phyloP scores from a whole-genome alignment of 768 basidiomycete species.

The Lentinula edodes region DNA sequence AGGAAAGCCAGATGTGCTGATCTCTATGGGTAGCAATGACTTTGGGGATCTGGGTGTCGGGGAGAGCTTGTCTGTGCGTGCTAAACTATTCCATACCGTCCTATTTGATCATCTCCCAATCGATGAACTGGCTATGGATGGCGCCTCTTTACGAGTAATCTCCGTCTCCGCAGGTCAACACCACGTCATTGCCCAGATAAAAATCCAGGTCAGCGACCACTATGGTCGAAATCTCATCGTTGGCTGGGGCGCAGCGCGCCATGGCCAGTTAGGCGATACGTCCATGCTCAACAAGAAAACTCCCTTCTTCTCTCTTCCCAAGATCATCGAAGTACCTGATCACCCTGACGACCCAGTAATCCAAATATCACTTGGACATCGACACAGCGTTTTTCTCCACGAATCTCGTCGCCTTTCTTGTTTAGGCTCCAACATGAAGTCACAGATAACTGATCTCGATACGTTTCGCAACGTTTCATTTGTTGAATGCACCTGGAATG shows the following conservation, averaged over 20 bases:
- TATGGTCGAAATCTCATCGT: constrained; percentile 26
- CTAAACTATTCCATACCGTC: constrained; percentile 32
- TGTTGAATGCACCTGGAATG: constrained; percentile 75
- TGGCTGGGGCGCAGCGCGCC: constrained; percentile 84
- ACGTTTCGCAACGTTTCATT: constrained; percentile 18
- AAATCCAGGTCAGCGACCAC: constrained; percentile 15
- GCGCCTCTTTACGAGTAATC: constrained; percentile 26
- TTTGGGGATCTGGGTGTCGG: constrained; percentile 76
- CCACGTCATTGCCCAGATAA: constrained; percentile 55
- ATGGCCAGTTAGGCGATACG: constrained; percentile 71
- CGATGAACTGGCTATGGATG: constrained; percentile 18
- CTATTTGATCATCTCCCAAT: constrained; percentile 33
- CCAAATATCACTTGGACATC: constrained; percentile 34
- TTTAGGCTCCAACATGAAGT: constrained; percentile 70
- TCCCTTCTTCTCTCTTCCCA: constrained; percentile 24
- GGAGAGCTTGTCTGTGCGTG: constrained; percentile 9
- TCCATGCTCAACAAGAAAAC: constrained; percentile 15
- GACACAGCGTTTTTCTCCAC: constrained; percentile 49
- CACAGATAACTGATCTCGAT: constrained; percentile 46
- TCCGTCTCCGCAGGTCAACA: constrained; percentile 62
- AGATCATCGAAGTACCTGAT: constrained; percentile 21
- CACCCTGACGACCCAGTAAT: constrained; percentile 22
- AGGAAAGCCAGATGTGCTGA: constrained; percentile 42
- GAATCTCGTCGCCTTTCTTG: constrained; percentile 44
- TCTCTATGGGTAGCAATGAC: constrained; percentile 83